Evolutionary conservation across 1,284 basidiomycete genomes (phyloP), one percentile per base, ranked within the genome.

Genomic region (Cutaneotrichosporon sp.): DNA sequence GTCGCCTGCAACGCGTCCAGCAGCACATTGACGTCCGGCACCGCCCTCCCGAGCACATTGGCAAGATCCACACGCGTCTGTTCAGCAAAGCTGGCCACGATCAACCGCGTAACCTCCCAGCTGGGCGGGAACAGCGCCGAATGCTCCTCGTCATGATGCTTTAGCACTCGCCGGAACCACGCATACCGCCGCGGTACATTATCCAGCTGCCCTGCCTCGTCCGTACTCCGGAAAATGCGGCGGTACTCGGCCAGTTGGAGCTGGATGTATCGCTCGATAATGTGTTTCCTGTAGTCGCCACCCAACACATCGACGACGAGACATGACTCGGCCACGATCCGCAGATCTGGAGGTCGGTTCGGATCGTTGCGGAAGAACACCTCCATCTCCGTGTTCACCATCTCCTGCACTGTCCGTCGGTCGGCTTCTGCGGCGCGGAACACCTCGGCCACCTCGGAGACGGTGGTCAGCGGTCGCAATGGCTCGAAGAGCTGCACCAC

Each of bases 191-290:
- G 80, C 0, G 89, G 84, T 5, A 97, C 82, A 61, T 99, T 99
- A 75, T 99, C 96, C 39, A 99, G 79, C 70, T 97, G 91, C 1
- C 94, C 96, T 0, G 96, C 82, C 75, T 97, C 92, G 64, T 94
- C 90, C 1, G 84, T 85, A 3, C 86, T 81, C 55, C 88, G 84
- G 76, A 99, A 99, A 67, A 99, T 94, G 16, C 93, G 85, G 11
- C 93, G 85, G 69, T 99, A 99, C 71, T 98, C 96, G 66, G 91
- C 89, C 27, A 99, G 80, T 69, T 97, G 90, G 10, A 93, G 80
- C 11, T 86, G 84, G 38, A 90, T 85, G 68, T 97, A 97, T 55
- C 91, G 86, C 50, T 94, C 90, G 20, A 98, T 80, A 47, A 97
- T 81, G 48, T 88, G 83, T 32, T 76, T 75, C 73, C 24, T 75